Percentiles rank a stretch among this genome's conserved stretches.
Conservation (phyloP, 164 flowering plant species). For the Vitis amurensis region DNA sequence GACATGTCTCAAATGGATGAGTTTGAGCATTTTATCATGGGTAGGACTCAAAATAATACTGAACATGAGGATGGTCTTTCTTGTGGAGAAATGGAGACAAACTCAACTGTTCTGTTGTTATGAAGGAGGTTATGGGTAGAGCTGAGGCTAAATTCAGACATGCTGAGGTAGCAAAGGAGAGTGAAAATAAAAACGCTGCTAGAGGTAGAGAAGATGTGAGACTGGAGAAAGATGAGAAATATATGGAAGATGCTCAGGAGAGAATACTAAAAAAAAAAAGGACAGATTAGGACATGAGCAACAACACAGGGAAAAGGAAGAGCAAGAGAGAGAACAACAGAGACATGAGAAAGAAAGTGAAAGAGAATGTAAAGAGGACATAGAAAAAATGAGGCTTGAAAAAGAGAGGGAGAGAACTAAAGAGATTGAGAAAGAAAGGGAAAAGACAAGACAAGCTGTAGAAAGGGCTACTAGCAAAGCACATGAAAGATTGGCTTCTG, state of each 20-base stretch:
- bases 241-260: constrained; percentile 44
- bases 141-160: constrained; percentile 91
- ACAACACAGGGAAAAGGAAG: constrained; percentile 63
- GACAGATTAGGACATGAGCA: constrained; percentile 59
- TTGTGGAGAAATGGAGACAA: constrained; percentile 52
- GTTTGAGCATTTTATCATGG: constrained; percentile 78
- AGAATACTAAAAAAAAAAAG: constrained; percentile 53
- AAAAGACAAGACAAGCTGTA: too few species aligned
- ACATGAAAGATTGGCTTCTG: too few species aligned
- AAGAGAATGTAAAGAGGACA: constrained; percentile 50
- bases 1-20: constrained; percentile 60
- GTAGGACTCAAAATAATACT: constrained; percentile 33
- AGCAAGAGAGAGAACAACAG: constrained; percentile 55
- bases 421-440: too few species aligned
- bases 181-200: constrained; percentile 61
- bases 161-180: constrained; percentile 79
- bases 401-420: neutral
- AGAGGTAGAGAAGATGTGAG: constrained; percentile 59
- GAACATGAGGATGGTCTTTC: constrained; percentile 44
- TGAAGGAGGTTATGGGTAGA: constrained; percentile 85
- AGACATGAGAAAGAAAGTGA: constrained; percentile 60
- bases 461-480: too few species aligned
- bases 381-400: constrained; percentile 44
- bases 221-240: constrained; percentile 50
- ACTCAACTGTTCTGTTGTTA: constrained; percentile 51